Evolutionary conservation across 2,329 filamentous ascomycete species (phyloP).

Genomic region (Monosporascus sp.): DNA sequence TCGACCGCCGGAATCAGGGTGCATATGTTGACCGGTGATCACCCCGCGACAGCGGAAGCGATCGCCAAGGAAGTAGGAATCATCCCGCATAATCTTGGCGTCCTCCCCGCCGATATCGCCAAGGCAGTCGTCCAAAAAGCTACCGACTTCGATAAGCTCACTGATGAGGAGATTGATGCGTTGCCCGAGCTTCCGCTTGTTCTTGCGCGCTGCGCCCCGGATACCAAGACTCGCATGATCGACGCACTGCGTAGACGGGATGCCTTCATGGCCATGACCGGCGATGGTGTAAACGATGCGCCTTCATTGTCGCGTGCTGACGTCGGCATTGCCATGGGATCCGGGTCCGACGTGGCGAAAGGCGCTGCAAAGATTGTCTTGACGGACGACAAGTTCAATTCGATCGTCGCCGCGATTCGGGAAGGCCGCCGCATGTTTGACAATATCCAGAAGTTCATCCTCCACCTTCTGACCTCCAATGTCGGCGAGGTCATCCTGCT

Average conservation of each 20-base stretch:
- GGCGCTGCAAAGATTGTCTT: conserved; percentile 77
- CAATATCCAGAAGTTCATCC: conserved; percentile 83
- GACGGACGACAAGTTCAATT: conserved; percentile 84
- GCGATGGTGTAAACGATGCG: conserved; percentile 83
- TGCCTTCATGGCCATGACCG: conserved; percentile 80
- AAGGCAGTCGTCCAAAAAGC: conserved; percentile 68
- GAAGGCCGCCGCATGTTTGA: conserved; percentile 82
- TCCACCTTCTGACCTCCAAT: conserved; percentile 75
- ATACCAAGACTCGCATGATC: conserved; percentile 88
- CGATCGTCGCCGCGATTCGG: conserved; percentile 75
- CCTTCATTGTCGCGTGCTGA: conserved; percentile 76
- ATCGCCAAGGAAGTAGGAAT: conserved; percentile 78
- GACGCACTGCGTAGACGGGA: conserved; percentile 75
- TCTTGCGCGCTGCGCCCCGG: conserved; percentile 76
- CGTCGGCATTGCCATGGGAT: conserved; percentile 88
- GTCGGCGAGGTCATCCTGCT: conserved; percentile 79
- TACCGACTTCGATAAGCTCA: conserved; percentile 71
- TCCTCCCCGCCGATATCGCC: conserved; percentile 58
- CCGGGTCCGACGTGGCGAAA: conserved; percentile 80
- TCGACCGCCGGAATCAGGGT: conserved; percentile 70
- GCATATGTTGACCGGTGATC: conserved; percentile 82
- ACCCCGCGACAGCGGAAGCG: conserved; percentile 70
- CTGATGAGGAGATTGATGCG: conserved; percentile 69
- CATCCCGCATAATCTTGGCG: conserved; percentile 57
- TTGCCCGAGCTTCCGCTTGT: conserved; percentile 73